phyloP scores from a whole-genome alignment of 495 filamentous ascomycete species.

The Astrocystis sublimbata region DNA sequence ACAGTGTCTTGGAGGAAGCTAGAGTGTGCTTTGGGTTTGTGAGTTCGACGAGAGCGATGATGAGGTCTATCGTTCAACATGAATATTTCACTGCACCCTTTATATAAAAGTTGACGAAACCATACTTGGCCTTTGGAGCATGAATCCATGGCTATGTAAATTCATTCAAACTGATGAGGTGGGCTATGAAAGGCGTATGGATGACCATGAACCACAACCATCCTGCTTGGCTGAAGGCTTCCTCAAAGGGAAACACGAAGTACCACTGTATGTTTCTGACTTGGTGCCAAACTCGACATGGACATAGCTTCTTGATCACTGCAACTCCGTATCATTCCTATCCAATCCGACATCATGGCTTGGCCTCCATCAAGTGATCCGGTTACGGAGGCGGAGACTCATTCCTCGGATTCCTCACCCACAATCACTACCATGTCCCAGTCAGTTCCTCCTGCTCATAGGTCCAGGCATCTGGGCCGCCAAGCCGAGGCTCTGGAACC shows the following conservation, averaged over 20 bases:
- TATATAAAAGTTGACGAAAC: background rate
- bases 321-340: background rate
- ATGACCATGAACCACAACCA: background rate
- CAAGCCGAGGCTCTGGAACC: background rate
- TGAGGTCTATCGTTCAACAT: background rate
- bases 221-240: background rate
- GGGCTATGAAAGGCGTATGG: background rate
- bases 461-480: background rate
- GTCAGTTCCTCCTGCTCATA: background rate
- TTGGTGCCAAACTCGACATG: background rate
- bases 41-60: background rate
- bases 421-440: conserved; percentile 3
- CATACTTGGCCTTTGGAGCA: background rate
- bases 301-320: background rate
- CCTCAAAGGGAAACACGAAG: background rate
- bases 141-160: background rate
- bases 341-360: background rate
- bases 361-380: background rate
- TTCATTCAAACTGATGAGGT: background rate
- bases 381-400: background rate
- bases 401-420: too few species aligned
- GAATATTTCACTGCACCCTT: background rate
- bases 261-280: background rate
- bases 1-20: background rate
- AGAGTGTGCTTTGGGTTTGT: background rate